Base-by-base conservation (phyloP, 352 stramenopile genomes). In the Blastocystis sp. region DNA sequence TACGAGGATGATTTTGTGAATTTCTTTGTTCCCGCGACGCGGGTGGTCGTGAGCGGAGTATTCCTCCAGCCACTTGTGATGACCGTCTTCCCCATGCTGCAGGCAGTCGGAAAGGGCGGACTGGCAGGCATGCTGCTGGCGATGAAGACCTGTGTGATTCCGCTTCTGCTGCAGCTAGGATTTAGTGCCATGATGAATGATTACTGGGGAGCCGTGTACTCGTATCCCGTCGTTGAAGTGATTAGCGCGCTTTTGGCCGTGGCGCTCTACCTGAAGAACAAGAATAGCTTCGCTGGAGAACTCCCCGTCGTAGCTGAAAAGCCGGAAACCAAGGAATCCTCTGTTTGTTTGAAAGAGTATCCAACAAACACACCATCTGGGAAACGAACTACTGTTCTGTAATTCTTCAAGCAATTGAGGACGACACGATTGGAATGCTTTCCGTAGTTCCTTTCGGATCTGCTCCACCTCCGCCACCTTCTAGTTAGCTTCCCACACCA, bases 121-220 rank as follows among this genome's bases (percentile, higher is more conserved):
- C 27, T 64, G 32, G 69, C 40, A 16, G 69, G 69, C 4, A 81
- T 81, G 46, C 27, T 81, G 27, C 48, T 81, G 32, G 69, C 44
- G 24, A 81, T 81, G 69, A 81, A 81, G 29, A 64, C 69, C 0
- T 81, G 69, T 27, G 18, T 81, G n/a, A 81, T 81, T 42, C 46
- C 49, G 11, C 69, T 81, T 27, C 21, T 81, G 0, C 9, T 61
- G 11, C 69, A 81, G 29, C 44, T 81, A 6, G 8, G 21, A 27
- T 63, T 81, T 7, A 81, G 69, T 64, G 40, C 29, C 44, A 48
- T 81, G 6, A 75, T 72, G 14, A 38, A 75, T 8, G 40, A 72
- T 24, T 85, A 76, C 59, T 85, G 63, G 57, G 75, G 75, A 21
- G 75, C 75, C 18, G 57, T 85, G n/a, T 85, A 76, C 49, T n/a